Percentiles rank a stretch among this genome's conserved stretches.
Conservation (phyloP, 2,329 filamentous ascomycete species). For the Aspergillus felis region DNA sequence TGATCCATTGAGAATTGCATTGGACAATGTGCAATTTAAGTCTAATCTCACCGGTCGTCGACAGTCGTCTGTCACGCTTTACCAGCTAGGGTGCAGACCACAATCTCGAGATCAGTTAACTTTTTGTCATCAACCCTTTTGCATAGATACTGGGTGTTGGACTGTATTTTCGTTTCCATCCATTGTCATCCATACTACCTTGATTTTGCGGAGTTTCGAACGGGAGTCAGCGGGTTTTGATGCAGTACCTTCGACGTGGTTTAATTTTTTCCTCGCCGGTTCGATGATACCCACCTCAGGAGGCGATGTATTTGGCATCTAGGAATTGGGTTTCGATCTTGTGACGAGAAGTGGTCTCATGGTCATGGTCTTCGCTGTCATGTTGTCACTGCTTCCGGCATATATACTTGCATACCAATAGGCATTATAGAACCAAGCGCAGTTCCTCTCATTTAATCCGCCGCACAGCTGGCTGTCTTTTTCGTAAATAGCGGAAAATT, state of each 20-base stretch:
- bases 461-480: neutral
- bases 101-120: neutral
- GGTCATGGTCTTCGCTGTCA: neutral
- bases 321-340: slow-evolving; percentile 2
- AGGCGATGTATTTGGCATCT: slow-evolving; percentile 14
- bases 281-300: slow-evolving; percentile 16
- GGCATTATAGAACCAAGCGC: neutral
- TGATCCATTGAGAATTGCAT: neutral
- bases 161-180: neutral
- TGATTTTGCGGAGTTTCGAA: neutral
- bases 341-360: neutral
- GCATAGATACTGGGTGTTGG: neutral
- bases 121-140: neutral
- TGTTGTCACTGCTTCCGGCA: neutral
- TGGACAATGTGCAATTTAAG: neutral
- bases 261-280: slow-evolving; percentile 5
- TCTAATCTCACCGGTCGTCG: neutral
- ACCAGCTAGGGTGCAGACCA: neutral
- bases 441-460: neutral
- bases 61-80: too few relatives aligned
- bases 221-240: neutral
- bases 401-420: neutral
- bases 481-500: neutral
- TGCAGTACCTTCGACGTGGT: slow-evolving; percentile 2
- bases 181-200: neutral